These are phyloP conservation scores for Penstemon davidsonii DNA, from an alignment of 257 asterid genomes.

Conservation along the genomic window DNA sequence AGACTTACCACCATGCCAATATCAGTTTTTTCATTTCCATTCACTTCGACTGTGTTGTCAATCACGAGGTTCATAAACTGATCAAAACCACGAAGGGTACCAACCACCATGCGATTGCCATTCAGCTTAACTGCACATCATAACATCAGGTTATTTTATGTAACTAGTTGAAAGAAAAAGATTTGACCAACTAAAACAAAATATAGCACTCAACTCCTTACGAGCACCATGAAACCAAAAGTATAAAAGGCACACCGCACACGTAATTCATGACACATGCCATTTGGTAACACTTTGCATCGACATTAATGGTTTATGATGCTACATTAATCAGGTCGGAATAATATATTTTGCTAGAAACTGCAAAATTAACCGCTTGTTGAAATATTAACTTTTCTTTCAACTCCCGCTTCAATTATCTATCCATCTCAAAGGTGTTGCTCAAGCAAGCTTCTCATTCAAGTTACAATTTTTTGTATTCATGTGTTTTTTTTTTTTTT, in stretches of 20 bases:
- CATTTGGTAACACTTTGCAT: neutral
- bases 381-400: no score
- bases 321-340: no score
- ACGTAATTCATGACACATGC: neutral
- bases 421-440: no score
- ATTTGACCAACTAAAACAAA: neutral
- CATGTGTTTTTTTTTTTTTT: no score
- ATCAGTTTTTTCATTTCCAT: constrained; percentile 82
- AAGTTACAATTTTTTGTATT: no score
- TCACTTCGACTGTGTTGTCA: constrained; percentile 87
- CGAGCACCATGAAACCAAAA: neutral
- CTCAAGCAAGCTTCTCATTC: no score
- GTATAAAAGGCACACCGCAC: neutral
- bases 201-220: neutral
- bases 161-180: neutral
- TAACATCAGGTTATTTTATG: neutral
- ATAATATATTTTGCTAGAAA: neutral
- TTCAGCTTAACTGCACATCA: constrained; percentile 50
- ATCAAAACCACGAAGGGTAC: constrained; percentile 65
- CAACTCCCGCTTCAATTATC: no score
- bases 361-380: neutral
- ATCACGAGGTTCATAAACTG: constrained; percentile 71
- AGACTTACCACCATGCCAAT: constrained; percentile 95
- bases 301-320: no score
- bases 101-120: constrained; percentile 72